phyloP scores from a whole-genome alignment of 352 stramenopile genomes.

The Aphanomyces astaci region DNA sequence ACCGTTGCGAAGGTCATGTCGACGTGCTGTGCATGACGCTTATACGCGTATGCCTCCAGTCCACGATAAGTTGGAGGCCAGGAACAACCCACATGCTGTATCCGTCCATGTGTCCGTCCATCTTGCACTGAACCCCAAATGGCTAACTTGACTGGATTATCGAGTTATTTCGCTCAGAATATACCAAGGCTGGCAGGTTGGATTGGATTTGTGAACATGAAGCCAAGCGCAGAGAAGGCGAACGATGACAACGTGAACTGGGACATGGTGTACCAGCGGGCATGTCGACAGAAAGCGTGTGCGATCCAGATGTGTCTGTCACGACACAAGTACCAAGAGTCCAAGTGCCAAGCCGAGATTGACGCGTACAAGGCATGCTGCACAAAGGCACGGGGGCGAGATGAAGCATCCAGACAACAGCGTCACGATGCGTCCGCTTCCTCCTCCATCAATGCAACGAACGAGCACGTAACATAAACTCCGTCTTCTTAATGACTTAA shows the following conservation, averaged over 20 bases:
- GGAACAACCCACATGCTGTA: no score
- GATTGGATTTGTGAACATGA: no score
- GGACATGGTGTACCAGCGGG: slow-evolving; percentile 38
- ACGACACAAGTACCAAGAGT: slow-evolving; percentile 64
- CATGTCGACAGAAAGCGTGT: slow-evolving; percentile 67
- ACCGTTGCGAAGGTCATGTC: no score
- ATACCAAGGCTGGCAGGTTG: neutral
- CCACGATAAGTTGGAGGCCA: no score
- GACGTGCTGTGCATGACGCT: no score
- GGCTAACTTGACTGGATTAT: no score
- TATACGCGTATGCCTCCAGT: no score
- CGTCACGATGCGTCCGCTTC: neutral
- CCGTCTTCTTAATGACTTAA: neutral
- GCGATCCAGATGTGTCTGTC: slow-evolving; percentile 79
- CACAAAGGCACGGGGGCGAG: slow-evolving; percentile 23
- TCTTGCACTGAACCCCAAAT: no score
- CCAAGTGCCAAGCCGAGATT: slow-evolving; percentile 49
- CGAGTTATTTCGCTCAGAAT: no score
- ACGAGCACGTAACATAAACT: no score
- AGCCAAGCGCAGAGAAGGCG: neutral
- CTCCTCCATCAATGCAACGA: neutral
- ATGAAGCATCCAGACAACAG: neutral
- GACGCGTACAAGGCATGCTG: slow-evolving; percentile 71
- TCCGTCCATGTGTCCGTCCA: no score
- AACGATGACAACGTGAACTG: neutral